phyloP scores from a whole-genome alignment of 2,329 filamentous ascomycete species.

The Thelonectria discophora region DNA sequence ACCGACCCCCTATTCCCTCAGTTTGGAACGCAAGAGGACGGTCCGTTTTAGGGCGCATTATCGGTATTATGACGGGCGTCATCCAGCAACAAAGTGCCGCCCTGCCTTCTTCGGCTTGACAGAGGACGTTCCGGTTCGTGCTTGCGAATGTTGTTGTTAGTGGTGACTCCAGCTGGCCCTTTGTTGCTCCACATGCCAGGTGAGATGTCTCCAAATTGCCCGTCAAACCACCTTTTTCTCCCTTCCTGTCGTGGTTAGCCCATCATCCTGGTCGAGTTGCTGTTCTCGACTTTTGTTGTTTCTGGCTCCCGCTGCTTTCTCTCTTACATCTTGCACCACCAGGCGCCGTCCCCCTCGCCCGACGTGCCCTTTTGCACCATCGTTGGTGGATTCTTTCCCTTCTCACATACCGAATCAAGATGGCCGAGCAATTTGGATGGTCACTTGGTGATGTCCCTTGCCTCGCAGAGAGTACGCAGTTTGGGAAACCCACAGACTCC shows the following conservation, averaged over 20 bases:
- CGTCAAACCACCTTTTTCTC: conserved; percentile 18
- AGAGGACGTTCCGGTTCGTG: neutral
- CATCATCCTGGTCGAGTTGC: conserved; percentile 7
- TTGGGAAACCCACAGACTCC: conserved; percentile 19
- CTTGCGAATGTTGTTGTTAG: conserved; percentile 21
- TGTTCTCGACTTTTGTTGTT: conserved; percentile 19
- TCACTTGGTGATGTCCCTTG: neutral
- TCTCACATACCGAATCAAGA: conserved; percentile 21
- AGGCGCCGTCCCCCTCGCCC: conserved; percentile 2
- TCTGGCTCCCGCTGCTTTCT: conserved; percentile 21
- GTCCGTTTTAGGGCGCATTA: conserved; percentile 29
- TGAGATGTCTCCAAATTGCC: conserved; percentile 20
- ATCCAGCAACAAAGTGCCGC: conserved; percentile 28
- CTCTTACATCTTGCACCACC: conserved; percentile 5
- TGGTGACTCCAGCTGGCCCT: conserved; percentile 19
- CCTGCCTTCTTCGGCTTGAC: no score
- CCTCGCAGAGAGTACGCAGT: conserved; percentile 17
- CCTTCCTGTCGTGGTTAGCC: conserved; percentile 27
- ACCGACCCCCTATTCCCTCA: conserved; percentile 20
- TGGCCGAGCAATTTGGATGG: no score
- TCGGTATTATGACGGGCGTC: conserved; percentile 28
- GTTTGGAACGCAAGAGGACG: conserved; percentile 21
- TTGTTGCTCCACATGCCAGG: conserved; percentile 33
- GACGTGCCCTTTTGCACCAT: conserved; percentile 4
- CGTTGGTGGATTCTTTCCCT: conserved; percentile 26